Evolutionary conservation across 768 basidiomycete genomes (phyloP), one percentile per base, ranked within the genome.

Genomic region (Myochromella boudieri): DNA sequence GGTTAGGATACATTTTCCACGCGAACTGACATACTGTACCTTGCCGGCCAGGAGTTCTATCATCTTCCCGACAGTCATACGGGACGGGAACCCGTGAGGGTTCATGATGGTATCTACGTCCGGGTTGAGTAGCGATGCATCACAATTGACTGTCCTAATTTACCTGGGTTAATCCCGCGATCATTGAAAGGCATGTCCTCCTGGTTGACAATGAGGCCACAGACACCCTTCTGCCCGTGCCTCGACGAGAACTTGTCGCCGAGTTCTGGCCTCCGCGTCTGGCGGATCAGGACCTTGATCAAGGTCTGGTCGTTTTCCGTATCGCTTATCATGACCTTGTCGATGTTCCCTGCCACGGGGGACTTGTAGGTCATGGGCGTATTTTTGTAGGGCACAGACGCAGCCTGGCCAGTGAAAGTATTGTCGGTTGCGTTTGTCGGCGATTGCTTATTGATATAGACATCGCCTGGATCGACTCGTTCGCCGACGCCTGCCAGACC

Each of bases 41-140:
- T 99, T 99, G 41, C 97, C 95, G 10, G 94, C 90, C 25, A 99
- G 71, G 17, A 97, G 75, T 67, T 99, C 97, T 43, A 99, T 97
- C 97, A 99, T 99, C 74, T 99, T 99, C 39, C 97, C 97, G 22
- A 99, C 97, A 20, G 97, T 99, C 94, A 95, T 97, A 44, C 95
- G 90, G 47, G 92, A 95, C 4, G 97, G 97, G 77, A 99, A 98
- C 60, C 97, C 97, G 68, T 99, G 97, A 3, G 97, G 97, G 64
- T 99, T 99, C 95, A 99, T 98, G 71, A 99, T 97, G 14, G 95
- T 92, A 68, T 99, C 95, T 87, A 39, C 27, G 31, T 49, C 46
- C 37, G 66, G 34, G 41, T 57, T 37, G 21, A 52, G 25, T 28
- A 48, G 32, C 47, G 31, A 27, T 34, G 14, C 43, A 32, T 48